phyloP scores from a whole-genome alignment of 345 rosid species.

The Raphanus sativus region DNA sequence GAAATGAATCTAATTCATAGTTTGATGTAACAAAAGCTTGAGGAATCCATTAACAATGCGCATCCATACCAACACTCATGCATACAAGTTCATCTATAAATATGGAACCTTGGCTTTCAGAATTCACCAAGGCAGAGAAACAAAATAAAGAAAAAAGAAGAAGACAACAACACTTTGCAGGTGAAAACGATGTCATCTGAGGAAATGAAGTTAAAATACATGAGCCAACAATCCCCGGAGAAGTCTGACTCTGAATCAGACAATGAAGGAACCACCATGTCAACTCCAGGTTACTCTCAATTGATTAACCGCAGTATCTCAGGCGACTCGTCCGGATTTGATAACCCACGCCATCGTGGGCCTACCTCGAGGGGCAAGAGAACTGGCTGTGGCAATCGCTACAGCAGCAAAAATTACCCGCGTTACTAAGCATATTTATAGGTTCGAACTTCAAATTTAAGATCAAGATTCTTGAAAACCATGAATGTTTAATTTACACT shows the following conservation, averaged over 20 bases:
- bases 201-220: background rate
- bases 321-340: no score
- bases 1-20: slow-evolving; percentile 35
- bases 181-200: background rate
- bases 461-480: background rate
- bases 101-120: slow-evolving; percentile 1
- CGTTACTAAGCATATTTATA: background rate
- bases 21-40: slow-evolving; percentile 31
- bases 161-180: background rate
- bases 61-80: background rate
- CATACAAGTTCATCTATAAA: slow-evolving; percentile 30
- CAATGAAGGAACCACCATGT: background rate
- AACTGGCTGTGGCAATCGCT: background rate
- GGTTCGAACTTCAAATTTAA: background rate
- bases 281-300: background rate
- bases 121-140: slow-evolving; percentile 10
- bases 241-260: background rate
- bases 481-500: background rate
- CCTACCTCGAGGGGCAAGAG: background rate
- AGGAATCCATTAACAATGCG: slow-evolving; percentile 14
- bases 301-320: background rate
- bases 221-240: background rate
- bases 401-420: background rate
- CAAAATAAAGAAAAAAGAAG: background rate
- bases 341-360: background rate